Conservation (phyloP, 176 grass and related monocot genomes). For the Aegilops tauschii region DNA sequence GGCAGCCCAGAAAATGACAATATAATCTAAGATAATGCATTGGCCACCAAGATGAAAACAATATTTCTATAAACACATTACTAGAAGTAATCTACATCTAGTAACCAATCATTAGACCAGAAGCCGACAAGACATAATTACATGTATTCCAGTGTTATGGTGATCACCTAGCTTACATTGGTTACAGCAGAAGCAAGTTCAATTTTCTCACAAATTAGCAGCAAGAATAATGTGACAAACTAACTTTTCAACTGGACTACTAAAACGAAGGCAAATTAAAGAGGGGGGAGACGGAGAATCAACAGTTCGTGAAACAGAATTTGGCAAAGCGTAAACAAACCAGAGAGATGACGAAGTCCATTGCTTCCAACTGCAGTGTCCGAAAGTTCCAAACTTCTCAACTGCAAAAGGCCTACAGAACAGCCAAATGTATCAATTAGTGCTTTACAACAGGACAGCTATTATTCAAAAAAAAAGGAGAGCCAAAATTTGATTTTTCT, state of each 20-base stretch:
- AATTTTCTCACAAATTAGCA: neutral
- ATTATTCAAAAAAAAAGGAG: neutral
- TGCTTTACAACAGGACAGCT: conserved; percentile 9
- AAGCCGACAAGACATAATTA: neutral
- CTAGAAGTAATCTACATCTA: neutral
- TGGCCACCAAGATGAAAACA: neutral
- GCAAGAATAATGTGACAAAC: neutral
- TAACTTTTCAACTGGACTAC: neutral
- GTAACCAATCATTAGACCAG: neutral
- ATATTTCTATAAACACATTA: neutral
- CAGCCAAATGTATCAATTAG: conserved; percentile 3
- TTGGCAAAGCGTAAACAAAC: conserved; percentile 52
- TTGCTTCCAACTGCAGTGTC: conserved; percentile 87
- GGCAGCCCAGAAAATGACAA: neutral
- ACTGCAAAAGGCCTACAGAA: conserved; percentile 64
- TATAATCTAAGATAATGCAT: neutral
- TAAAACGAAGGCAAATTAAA: neutral
- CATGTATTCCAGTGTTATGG: neutral
- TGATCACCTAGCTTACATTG: neutral
- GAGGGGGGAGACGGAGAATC: neutral
- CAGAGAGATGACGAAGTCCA: conserved; percentile 87
- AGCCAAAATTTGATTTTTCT: neutral
- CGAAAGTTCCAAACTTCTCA: conserved; percentile 84
- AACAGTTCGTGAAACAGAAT: neutral
- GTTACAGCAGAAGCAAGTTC: neutral